Evolutionary conservation across 2,329 filamentous ascomycete species (phyloP), one percentile per base, ranked within the genome.

Genomic region (Tolypocladium tundrense): DNA sequence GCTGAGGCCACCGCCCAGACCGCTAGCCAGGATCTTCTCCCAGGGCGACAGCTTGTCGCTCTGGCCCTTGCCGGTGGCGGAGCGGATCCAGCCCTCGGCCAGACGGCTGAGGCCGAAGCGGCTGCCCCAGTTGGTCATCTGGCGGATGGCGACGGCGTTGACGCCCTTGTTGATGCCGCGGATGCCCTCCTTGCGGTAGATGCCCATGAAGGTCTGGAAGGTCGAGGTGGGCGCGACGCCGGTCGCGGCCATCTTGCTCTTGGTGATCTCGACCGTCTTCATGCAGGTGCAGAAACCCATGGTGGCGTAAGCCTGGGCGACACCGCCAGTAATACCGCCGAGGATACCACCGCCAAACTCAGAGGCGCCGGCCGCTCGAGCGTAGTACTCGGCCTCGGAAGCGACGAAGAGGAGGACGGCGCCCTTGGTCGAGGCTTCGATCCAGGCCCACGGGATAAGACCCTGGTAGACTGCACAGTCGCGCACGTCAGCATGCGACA

Each of bases 261-360:
- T 95, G 71, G 94, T 99, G 77, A 99, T 99, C 77, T 99, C 94
- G 65, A 97, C 94, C 63, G 94, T 99, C 87, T 99, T 99, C 94
- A 99, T 99, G 85, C 94, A 99, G 61, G 94, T 99, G 79, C 94
- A 99, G 86, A 99, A 99, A 66, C 94, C 94, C 93, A 99, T 99
- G 73, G 94, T 99, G 65, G 94, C 94, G 75, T 99, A 99, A 60
- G 94, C 94, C 79, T 99, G 94, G 53, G 93, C 94, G 60, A 99
- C 86, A 82, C 94, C 94, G 72, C 94, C 94, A 27, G 86, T 83
- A 81, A 99, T 91, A 75, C 94, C 94, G 69, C 94, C 94, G 39
- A 81, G 72, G 77, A 99, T 97, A 72, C 94, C 94, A 66, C 87
- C 85, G 55, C 88, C 80, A 75, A 99, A 97, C 75, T 95, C 88